phyloP scores from a whole-genome alignment of 139 green algal species.

The Chlamydomonas applanata region DNA sequence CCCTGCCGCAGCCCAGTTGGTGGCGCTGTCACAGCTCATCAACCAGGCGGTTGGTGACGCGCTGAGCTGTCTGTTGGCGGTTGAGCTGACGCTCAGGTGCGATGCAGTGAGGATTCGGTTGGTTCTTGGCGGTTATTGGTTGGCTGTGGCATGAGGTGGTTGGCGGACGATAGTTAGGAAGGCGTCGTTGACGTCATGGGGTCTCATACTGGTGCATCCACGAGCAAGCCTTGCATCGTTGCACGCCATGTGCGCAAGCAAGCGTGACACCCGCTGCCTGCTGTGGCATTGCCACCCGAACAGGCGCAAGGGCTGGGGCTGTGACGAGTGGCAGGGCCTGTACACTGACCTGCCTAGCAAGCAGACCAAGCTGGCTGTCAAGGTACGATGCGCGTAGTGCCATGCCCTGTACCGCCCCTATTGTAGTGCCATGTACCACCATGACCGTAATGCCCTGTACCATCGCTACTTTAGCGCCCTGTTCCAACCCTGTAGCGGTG shows the following conservation, averaged over 20 bases:
- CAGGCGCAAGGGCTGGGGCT: constrained; percentile 50
- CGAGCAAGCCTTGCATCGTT: no score
- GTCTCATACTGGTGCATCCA: not conserved
- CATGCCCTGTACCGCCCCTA: not conserved
- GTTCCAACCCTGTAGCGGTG: constrained; percentile 44
- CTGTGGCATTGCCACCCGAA: no score
- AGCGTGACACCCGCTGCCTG: no score
- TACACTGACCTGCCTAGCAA: constrained; percentile 88
- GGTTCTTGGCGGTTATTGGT: not conserved
- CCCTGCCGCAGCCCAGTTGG: constrained; percentile 38
- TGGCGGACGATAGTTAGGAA: no score
- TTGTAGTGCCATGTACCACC: no score
- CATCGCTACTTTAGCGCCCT: not conserved
- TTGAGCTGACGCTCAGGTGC: constrained; percentile 80
- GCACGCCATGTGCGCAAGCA: no score
- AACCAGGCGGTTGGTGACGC: constrained; percentile 96
- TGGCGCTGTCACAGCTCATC: constrained; percentile 67
- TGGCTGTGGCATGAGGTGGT: no score
- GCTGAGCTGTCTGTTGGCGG: constrained; percentile 82
- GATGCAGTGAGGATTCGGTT: not conserved
- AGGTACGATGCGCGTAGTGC: not conserved
- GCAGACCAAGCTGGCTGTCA: constrained; percentile 84
- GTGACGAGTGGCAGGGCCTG: constrained; percentile 77
- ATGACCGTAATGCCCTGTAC: not conserved
- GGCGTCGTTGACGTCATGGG: not conserved